Evolutionary conservation across 148 eudicot species (phyloP), one percentile per base, ranked within the genome.

Genomic region (Vaccinium darrowii): DNA sequence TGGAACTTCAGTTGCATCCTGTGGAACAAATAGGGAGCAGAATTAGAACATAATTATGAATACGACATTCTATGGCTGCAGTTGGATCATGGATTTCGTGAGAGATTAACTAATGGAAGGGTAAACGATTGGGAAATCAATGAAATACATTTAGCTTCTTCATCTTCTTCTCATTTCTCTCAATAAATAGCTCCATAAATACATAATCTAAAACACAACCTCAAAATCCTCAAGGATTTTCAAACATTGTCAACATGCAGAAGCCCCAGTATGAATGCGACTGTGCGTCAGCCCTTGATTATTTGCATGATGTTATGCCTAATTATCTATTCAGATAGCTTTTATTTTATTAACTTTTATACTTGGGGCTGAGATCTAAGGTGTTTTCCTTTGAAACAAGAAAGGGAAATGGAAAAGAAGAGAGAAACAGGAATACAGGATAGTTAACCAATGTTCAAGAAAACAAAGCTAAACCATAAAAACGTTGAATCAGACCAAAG

Each of bases 111-210:
- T 54, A 13, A 12, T 14, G 5, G 19, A 54, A 54, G 16, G 58
- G 58, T 2, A 69, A 27, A 27, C 43, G 8, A 69, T 69, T 30
- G 39, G 43, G 74, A 4, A 69, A 13, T 27, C 74, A 1, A 30
- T 27, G 39, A 69, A 27, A 69, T 4, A 69, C 16, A 13, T 27
- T 33, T 69, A 69, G 69, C 36, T 56, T 84, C 85, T 50, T 60
- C 87, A 67, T 91, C 87, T 56, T 84, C 91, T 14, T 85, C 83
- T 81, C 85, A 33, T 27, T 67, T 13, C 74, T 3, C 74, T 69
- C 39, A 36, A 69, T 30, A 14, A 69, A 69, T 69, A 12, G 16
- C 72, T 67, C 72, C 36, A 67, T 33, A 67, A 11, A 8, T 25
- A 33, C 73, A 10, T n/a, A 13, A 23, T 30, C 3, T 27, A 27